Evolutionary conservation across 2,329 filamentous ascomycete species (phyloP), one percentile per base, ranked within the genome.

Genomic region (Lecanosticta acicola): DNA sequence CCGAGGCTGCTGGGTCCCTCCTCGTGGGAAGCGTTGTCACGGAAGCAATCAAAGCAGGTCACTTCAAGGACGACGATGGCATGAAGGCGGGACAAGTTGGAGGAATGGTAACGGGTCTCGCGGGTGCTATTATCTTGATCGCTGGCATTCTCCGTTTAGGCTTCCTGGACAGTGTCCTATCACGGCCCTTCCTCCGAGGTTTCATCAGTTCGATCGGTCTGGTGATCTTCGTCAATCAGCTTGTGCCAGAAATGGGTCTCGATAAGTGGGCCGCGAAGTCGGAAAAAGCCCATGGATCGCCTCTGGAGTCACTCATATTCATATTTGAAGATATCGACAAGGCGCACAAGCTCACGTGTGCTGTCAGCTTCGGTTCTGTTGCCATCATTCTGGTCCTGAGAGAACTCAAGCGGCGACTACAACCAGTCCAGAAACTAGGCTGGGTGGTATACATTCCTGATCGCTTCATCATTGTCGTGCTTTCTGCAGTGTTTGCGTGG

Each of bases 201-300:
- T 98, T 98, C 70, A 96, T 98, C 68, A 95, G 87, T 46, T 93
- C 93, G 41, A 94, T 98, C 63, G 93, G 93, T 39, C 87, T 96
- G 45, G 90, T 97, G 54, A 97, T 98, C 63, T 81, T 94, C 32
- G 87, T 97, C 29, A 93, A 97, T 65, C 93, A 98, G 68, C 72
- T 95, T 36, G 86, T 96, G 43, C 90, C 91, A 0, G 89, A 97
- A 66, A 77, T 94, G 59, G 93, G 93, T 0, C 75, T 98, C 17
- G 76, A 75, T 32, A 70, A 75, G 1, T 68, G 81, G 14, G 87
- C 89, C 0, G 80, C 79, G 42, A 69, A 83, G 13, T 63, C 59
- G 2, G 71, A 78, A n/a, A 79, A 89, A 2, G 79, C 79, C 35
- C 91, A 97, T 61, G 88, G 87, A 13, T 96, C 87, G 65, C 90